Percentiles rank a stretch among this genome's conserved stretches.
Conservation (phyloP, 805 yeast genomes). For the Lachancea cidri region DNA sequence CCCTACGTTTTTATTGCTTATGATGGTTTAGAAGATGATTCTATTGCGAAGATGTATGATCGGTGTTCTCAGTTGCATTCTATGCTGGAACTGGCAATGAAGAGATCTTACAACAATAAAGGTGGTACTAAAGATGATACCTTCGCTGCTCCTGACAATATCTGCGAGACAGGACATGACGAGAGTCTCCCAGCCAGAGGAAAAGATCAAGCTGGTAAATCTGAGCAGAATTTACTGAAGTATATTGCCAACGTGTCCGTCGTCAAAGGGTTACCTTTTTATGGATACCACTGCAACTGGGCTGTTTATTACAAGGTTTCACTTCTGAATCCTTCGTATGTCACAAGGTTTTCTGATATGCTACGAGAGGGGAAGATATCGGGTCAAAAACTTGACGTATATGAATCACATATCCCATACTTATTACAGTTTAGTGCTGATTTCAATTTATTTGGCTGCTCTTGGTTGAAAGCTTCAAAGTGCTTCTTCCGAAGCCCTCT, state of each 20-base stretch:
- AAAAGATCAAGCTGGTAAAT: slow-evolving; percentile 3
- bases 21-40: slow-evolving; percentile 35
- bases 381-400: slow-evolving; percentile 43
- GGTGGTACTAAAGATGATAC: background rate
- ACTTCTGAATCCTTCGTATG: slow-evolving; percentile 56
- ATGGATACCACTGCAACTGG: slow-evolving; percentile 73
- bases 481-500: slow-evolving; percentile 57
- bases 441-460: slow-evolving; percentile 78
- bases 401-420: slow-evolving; percentile 78
- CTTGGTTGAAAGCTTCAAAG: slow-evolving; percentile 53
- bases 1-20: slow-evolving; percentile 77
- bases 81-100: slow-evolving; percentile 42
- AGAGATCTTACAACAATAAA: slow-evolving; percentile 31
- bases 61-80: slow-evolving; percentile 38
- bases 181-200: too few relatives aligned
- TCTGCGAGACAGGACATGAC: too few relatives aligned
- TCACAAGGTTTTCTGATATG: slow-evolving; percentile 49
- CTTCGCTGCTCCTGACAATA: background rate
- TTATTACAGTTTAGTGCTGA: slow-evolving; percentile 75
- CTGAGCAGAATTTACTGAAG: too few relatives aligned
- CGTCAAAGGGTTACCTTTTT: slow-evolving; percentile 74
- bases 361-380: slow-evolving; percentile 41
- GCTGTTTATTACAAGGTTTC: slow-evolving; percentile 63
- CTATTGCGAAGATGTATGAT: slow-evolving; percentile 22
- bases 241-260: slow-evolving; percentile 56